Evolutionary conservation across 2,329 filamentous ascomycete species (phyloP).

Genomic region (Penicillium aurantiogriseum): DNA sequence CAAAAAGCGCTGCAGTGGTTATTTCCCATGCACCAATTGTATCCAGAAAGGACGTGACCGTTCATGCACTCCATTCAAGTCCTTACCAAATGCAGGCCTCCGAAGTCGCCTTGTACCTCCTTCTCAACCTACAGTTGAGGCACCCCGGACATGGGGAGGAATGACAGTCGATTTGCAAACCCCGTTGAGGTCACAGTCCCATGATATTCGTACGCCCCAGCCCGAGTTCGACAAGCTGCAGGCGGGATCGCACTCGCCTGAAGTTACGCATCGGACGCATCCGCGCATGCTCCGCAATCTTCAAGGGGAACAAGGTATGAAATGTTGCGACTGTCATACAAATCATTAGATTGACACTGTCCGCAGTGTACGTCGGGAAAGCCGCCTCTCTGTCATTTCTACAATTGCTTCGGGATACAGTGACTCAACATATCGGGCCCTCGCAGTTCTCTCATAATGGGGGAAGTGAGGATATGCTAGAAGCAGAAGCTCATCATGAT

Average conservation of each 20-base stretch:
- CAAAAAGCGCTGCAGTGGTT: constrained; percentile 54
- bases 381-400: constrained; percentile 53
- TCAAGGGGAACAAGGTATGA: constrained; percentile 52
- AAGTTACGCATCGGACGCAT: constrained; percentile 33
- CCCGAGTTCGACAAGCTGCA: constrained; percentile 4
- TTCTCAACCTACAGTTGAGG: not conserved
- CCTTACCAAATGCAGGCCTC: constrained; percentile 21
- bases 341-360: constrained; percentile 48
- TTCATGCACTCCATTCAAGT: constrained; percentile 38
- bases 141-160: too few relatives aligned
- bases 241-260: constrained; percentile 25
- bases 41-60: constrained; percentile 44
- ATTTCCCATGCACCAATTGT: constrained; percentile 51
- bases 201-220: not conserved
- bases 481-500: constrained; percentile 44
- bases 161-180: not conserved
- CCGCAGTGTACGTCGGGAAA: constrained; percentile 33
- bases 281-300: constrained; percentile 52
- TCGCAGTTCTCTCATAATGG: constrained; percentile 55
- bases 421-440: constrained; percentile 53
- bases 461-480: constrained; percentile 54
- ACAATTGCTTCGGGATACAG: constrained; percentile 51
- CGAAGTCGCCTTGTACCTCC: constrained; percentile 11
- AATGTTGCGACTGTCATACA: not conserved
- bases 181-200: constrained; percentile 1